Evolutionary conservation across 1,284 basidiomycete species (phyloP), one percentile per base, ranked within the genome.

Genomic region (Pisolithus thermaeus): DNA sequence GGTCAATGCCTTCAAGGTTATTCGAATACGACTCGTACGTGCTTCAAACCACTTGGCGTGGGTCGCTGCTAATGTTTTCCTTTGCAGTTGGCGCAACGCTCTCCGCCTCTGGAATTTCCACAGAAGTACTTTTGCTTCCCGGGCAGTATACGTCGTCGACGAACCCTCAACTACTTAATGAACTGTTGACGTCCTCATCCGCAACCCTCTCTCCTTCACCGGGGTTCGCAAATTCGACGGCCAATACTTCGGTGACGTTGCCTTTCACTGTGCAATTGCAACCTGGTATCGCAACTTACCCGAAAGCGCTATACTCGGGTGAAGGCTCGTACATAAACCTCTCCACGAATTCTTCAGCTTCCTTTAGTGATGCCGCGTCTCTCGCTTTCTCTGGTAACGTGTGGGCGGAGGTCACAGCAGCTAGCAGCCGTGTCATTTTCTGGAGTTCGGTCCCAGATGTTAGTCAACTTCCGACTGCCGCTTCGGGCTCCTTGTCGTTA

Each of bases 401-500:
- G 0, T 89, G 84, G 84, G 78, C 76, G 14, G 78, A 81, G 1
- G 66, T 90, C n/a, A 74, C 73, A 3, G 65, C 79, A 3, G 75
- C 75, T 18, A 75, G 71, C 54, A 70, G 71, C 45, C 81, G 84
- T 22, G 61, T 87, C 27, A 73, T 90, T 23, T 63, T 90, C 36
- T 90, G 87, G 87, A 79, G 86, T 56, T 82, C 85, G n/a, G 70
- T 88, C 42, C 84, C 88, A n/a, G 87, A 90, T 59, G 61, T 83
- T 18, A 69, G 79, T 7, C 85, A 89, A 65, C 74, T 90, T 16
- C 81, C 84, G 3, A 62, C 70, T 25, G 59, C 65, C 4, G 68
- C 70, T 27, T 67, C 72, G 9, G 73, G 70, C 45, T 71, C 78
- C 0, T 70, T 88, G 18, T 71, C 77, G 7, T 71, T 90, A 30